Conservation (phyloP, 345 rosid genomes). For the Balakata baccata region DNA sequence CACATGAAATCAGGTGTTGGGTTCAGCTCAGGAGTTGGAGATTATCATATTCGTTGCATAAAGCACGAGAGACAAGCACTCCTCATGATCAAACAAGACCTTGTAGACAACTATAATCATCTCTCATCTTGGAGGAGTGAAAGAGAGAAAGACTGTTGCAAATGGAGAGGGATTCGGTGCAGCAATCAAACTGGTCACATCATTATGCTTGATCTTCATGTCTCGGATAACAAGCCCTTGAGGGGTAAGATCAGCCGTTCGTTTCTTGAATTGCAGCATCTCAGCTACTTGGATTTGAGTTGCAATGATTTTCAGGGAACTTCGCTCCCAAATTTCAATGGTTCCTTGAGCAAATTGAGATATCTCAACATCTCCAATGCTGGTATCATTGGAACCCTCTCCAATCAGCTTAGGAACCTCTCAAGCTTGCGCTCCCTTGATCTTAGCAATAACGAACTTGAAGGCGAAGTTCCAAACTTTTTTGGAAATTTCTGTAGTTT, state of each 20-base stretch:
- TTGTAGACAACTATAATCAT: slow-evolving; percentile 15
- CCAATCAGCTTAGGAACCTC: slow-evolving; percentile 35
- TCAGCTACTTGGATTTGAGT: slow-evolving; percentile 43
- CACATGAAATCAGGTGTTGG: not conserved
- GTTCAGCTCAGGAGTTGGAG: not conserved
- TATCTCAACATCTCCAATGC: slow-evolving; percentile 41
- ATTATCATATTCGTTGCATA: slow-evolving; percentile 4
- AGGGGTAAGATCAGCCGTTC: slow-evolving; percentile 43
- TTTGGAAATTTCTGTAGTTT: slow-evolving; percentile 19
- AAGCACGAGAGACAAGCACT: slow-evolving; percentile 29
- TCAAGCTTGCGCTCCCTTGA: slow-evolving; percentile 41
- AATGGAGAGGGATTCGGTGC: slow-evolving; percentile 31
- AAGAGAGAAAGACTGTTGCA: slow-evolving; percentile 25
- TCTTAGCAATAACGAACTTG: slow-evolving; percentile 20
- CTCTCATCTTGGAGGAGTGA: slow-evolving; percentile 31
- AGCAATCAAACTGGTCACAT: slow-evolving; percentile 17
- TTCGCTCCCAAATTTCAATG: slow-evolving; percentile 36
- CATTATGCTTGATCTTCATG: slow-evolving; percentile 17
- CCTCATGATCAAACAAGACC: slow-evolving; percentile 20
- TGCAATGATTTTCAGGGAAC: slow-evolving; percentile 31
- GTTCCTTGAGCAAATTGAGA: slow-evolving; percentile 23
- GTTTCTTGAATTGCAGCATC: slow-evolving; percentile 30
- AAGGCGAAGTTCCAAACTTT: slow-evolving; percentile 15
- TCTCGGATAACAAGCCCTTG: slow-evolving; percentile 6
- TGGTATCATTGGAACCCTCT: slow-evolving; percentile 36